A percentile compares a stretch with the other conserved stretches of the same genome.
Conservation (phyloP, 1,284 basidiomycete genomes). For the Albatrellus sp. region DNA sequence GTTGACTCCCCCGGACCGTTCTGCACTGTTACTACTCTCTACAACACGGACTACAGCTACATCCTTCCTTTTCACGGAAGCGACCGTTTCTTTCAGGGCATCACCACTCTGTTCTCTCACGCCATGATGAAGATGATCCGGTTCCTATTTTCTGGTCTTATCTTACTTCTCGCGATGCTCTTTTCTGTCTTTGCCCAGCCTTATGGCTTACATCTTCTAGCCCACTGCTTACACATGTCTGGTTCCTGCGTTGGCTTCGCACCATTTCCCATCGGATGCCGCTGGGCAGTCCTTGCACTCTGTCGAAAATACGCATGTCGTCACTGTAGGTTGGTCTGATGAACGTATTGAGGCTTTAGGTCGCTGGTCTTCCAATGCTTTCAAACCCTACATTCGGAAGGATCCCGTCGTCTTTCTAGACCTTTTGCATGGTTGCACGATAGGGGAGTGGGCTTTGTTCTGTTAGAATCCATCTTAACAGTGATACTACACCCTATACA, state of each 20-base stretch:
- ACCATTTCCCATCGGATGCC: slow-evolving; percentile 9
- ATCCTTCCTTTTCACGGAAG: slow-evolving; percentile 21
- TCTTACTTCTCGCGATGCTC: slow-evolving; percentile 13
- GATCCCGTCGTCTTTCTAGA: slow-evolving; percentile 18
- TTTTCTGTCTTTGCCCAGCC: slow-evolving; percentile 11
- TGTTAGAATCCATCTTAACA: no score
- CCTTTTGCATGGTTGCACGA: not conserved
- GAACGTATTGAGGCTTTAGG: slow-evolving; percentile 23
- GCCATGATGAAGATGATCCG: slow-evolving; percentile 6
- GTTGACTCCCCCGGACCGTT: slow-evolving; percentile 14
- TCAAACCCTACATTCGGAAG: slow-evolving; percentile 22
- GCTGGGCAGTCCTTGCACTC: slow-evolving; percentile 24
- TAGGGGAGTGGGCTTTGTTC: no score
- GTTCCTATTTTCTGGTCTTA: slow-evolving; percentile 11
- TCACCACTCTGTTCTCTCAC: slow-evolving; percentile 15
- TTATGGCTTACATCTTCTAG: slow-evolving; percentile 10
- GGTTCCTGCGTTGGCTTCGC: slow-evolving; percentile 14
- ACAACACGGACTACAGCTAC: slow-evolving; percentile 9
- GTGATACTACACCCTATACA: no score
- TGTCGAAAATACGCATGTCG: slow-evolving; percentile 24
- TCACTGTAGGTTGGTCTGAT: slow-evolving; percentile 18
- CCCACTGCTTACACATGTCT: not conserved
- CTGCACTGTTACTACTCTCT: not conserved
- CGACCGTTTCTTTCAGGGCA: slow-evolving; percentile 20
- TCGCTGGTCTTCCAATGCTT: slow-evolving; percentile 23